These are phyloP conservation scores for Fusarium compactum DNA, from an alignment of 2,329 filamentous ascomycete genomes.

Conservation along the genomic window DNA sequence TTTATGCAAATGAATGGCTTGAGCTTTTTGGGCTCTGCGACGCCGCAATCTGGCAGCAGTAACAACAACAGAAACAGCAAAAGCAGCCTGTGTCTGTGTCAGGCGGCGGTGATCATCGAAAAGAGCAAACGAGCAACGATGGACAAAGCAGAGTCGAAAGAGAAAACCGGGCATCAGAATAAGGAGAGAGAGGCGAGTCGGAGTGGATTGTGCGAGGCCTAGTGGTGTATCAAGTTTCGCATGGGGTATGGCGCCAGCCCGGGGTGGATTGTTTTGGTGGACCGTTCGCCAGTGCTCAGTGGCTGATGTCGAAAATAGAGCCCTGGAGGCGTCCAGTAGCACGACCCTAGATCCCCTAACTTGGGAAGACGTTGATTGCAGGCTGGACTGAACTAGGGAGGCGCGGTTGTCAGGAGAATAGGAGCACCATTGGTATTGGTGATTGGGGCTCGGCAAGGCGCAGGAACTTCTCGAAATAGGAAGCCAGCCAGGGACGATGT, in stretches of 20 bases:
- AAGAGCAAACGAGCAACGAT: slow-evolving; percentile 60
- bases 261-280: slow-evolving; percentile 37
- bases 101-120: slow-evolving; percentile 59
- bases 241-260: slow-evolving; percentile 45
- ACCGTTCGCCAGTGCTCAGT: slow-evolving; percentile 31
- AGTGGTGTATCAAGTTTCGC: slow-evolving; percentile 42
- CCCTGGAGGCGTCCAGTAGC: slow-evolving; percentile 40
- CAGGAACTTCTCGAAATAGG: slow-evolving; percentile 28
- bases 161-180: slow-evolving; percentile 62
- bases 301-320: slow-evolving; percentile 39
- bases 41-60: slow-evolving; percentile 56
- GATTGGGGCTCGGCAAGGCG: slow-evolving; percentile 14
- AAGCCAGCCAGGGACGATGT: slow-evolving; percentile 33
- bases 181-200: slow-evolving; percentile 44
- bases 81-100: slow-evolving; percentile 55
- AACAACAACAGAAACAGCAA: slow-evolving; percentile 54
- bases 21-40: slow-evolving; percentile 53
- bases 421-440: slow-evolving; percentile 35
- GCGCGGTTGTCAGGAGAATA: slow-evolving; percentile 35
- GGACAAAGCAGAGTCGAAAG: slow-evolving; percentile 60
- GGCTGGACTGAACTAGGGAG: background rate
- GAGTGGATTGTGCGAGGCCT: slow-evolving; percentile 37
- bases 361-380: slow-evolving; percentile 25
- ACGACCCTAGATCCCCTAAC: slow-evolving; percentile 39
- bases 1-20: slow-evolving; percentile 54